phyloP scores from a whole-genome alignment of 139 green algal species.

The Chlorella vulgaris region DNA sequence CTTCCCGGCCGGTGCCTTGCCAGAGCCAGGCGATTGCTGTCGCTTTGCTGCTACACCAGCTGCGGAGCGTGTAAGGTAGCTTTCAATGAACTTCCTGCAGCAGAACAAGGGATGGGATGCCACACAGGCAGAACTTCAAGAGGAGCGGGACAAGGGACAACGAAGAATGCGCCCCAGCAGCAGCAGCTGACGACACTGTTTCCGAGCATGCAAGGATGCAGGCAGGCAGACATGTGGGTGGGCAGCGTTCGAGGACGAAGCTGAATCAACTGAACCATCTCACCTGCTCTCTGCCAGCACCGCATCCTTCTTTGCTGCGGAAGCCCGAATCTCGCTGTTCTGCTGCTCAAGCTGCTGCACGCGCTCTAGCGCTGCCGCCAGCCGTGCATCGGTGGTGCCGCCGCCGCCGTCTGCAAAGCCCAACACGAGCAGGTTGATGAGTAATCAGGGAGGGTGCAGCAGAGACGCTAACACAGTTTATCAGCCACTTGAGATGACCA shows the following conservation, averaged over 20 bases:
- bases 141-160: no score
- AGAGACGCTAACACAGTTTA: background rate
- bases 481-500: no score
- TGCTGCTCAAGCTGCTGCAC: constrained; percentile 17
- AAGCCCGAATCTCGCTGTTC: constrained; percentile 15
- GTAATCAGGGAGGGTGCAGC: no score
- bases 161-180: no score
- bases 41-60: background rate
- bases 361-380: constrained; percentile 19
- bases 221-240: background rate
- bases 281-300: constrained; percentile 35
- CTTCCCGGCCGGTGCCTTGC: no score
- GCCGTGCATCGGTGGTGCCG: background rate
- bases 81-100: constrained; percentile 32
- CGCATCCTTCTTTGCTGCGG: constrained; percentile 1
- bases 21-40: no score
- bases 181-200: no score
- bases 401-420: no score
- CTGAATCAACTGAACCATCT: background rate
- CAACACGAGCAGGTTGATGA: no score
- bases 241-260: background rate
- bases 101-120: no score
- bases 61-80: constrained; percentile 18
- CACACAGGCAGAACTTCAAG: background rate
- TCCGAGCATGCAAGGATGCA: background rate